Evolutionary conservation across 2,329 filamentous ascomycete species (phyloP), one percentile per base, ranked within the genome.

Genomic region (Diaporthe sp.): DNA sequence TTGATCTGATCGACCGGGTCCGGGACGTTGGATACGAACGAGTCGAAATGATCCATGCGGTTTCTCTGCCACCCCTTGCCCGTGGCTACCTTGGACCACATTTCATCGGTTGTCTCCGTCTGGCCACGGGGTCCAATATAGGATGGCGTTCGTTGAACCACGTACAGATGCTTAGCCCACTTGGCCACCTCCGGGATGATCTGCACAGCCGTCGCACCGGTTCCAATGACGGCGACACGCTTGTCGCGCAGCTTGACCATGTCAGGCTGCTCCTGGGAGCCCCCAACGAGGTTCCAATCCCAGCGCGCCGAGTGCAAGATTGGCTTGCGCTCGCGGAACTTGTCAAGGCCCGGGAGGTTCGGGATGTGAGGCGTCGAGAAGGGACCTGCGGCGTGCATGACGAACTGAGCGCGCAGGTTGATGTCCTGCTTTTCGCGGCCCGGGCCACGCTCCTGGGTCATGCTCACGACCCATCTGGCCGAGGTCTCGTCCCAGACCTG

Each of bases 181-280:
- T 51, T 55, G 0, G 91, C 87, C 79, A 94, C 83, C 55, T 87
- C 88, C 1, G 93, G 93, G 1, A 94, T 83, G 1, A 95, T 85
- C 0, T 93, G 94, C 47, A 94, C 86, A 6, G 93, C 92, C 0
- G 93, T 94, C 0, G 93, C 93, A 13, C 93, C 93, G 57, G 88
- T 91, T 25, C 93, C 93, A 73, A 95, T 90, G 71, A 94, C 86
- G 55, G 93, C 90, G 22, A 94, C 85, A 31, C 90, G 88, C 81
- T 94, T 94, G 83, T 87, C 85, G n/a, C 65, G 63, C 34, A 77
- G 34, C 31, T 75, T 72, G 72, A 75, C 65, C 34, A 31, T 60
- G 10, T 71, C 73, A 13, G 75, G 76, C 74, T 76, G 39, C 9
- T 65, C 61, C 4, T 65, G 61, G 9, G 17, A 31, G 17, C 61